Conservation (phyloP, 2,329 filamentous ascomycete genomes). For the Thelonectria olida region DNA sequence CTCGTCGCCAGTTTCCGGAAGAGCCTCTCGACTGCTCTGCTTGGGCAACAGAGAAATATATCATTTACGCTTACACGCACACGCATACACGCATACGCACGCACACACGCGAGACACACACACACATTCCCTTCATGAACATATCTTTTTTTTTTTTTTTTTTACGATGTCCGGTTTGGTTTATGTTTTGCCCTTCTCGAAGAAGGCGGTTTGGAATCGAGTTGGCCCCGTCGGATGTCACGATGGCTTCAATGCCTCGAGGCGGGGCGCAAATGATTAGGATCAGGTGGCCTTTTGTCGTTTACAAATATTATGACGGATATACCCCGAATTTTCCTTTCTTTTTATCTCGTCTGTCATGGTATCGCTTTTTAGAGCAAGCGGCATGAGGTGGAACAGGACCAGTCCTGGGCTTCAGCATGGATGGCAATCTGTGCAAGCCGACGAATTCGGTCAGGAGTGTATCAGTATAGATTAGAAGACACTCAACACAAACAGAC, state of each 20-base stretch:
- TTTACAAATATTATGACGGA: conserved; percentile 42
- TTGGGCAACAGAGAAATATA: not conserved
- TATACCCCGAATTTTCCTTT: conserved; percentile 42
- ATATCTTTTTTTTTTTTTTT: conserved; percentile 4
- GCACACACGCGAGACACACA: not conserved
- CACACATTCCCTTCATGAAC: conserved; percentile 15
- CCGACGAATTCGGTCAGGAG: conserved; percentile 17
- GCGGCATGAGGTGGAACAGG: conserved; percentile 21
- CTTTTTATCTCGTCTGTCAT: conserved; percentile 23
- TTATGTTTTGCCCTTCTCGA: conserved; percentile 30
- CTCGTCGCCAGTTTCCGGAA: conserved; percentile 17
- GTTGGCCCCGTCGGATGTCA: conserved; percentile 17
- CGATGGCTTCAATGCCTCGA: conserved; percentile 10
- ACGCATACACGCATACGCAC: not conserved
- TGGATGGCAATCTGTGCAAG: conserved; percentile 17
- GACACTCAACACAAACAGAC: conserved; percentile 21
- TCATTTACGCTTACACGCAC: not conserved
- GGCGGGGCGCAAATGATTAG: conserved; percentile 22
- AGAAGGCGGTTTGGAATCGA: conserved; percentile 25
- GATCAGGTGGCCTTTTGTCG: conserved; percentile 32
- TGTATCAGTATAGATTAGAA: conserved; percentile 8
- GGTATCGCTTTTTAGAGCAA: conserved; percentile 19
- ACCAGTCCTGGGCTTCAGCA: conserved; percentile 12
- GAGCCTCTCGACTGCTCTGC: not conserved
- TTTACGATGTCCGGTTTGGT: conserved; percentile 19